These are phyloP conservation scores for Allomyces javanicus DNA, from an alignment of 192 early-diverging fungal genomes.

Conservation along the genomic window DNA sequence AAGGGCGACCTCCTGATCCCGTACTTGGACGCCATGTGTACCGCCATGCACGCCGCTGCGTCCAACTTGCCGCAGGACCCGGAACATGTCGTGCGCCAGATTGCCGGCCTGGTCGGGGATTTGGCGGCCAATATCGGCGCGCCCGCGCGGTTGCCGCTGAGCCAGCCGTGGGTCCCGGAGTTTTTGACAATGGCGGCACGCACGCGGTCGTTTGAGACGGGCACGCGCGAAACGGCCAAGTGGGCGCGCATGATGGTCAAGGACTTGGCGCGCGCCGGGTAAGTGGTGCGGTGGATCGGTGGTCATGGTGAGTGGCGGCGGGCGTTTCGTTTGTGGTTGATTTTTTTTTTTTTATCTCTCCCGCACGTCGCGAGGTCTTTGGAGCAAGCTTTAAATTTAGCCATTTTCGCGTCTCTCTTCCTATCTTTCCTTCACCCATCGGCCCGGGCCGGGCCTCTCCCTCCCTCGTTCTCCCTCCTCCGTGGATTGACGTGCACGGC, in stretches of 20 bases:
- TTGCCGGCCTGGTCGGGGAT: constrained; percentile 5
- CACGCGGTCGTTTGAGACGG: constrained; percentile 31
- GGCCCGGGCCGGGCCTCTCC: constrained; percentile 5
- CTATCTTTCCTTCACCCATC: constrained; percentile 5
- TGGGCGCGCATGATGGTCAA: constrained; percentile 8
- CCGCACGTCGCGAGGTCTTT: constrained; percentile 8
- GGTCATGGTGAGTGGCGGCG: constrained; percentile 1
- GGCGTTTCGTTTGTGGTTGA: not conserved
- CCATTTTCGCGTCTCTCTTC: not conserved
- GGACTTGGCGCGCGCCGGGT: not conserved
- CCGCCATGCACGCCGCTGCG: not conserved
- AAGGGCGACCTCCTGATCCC: constrained; percentile 27
- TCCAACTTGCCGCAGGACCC: constrained; percentile 1
- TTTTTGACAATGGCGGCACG: constrained; percentile 17
- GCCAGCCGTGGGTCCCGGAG: too few relatives aligned
- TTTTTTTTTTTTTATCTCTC: constrained; percentile 1
- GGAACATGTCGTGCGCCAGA: constrained; percentile 3
- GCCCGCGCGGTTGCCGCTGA: not conserved
- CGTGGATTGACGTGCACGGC: constrained; percentile 4
- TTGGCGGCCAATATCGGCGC: constrained; percentile 8
- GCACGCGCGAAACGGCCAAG: constrained; percentile 9
- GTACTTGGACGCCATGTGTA: constrained; percentile 2
- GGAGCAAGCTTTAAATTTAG: constrained; percentile 4
- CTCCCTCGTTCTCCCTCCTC: not conserved
- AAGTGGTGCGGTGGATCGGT: not conserved